Evolutionary conservation across 768 basidiomycete species (phyloP), one percentile per base, ranked within the genome.

Genomic region (Galerina sulciceps): DNA sequence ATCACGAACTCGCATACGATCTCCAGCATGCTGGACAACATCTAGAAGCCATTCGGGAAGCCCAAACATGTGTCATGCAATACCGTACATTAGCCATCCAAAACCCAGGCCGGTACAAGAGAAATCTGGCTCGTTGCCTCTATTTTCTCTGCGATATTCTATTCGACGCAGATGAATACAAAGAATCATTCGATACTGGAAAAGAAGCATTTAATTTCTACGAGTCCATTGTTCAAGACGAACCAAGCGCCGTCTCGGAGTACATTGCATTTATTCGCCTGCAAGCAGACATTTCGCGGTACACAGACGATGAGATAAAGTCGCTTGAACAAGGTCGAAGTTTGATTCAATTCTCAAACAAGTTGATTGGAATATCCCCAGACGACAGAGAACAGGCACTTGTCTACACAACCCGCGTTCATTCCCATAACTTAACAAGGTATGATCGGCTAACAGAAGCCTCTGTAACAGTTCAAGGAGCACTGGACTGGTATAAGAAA

Each of bases 1-100:
- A 59, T 43, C 54, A 48, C 8, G 58, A 54, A 10, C 52, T 59
- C n/a, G 45, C 58, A 34, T 45, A 53, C 4, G 58, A 59, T 34
- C n/a, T 54, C 2, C 51, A 59, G 9, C 46, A 54, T 11, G 58
- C 58, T 10, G 22, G 36, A 14, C 45, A 44, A 10, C 22, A 18
- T 23, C 26, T 36, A 20, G 45, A 49, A 48, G 58, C 58, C 1
- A 54, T 31, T 20, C 20, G 14, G 31, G 26, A 45, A 9, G 58
- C 53, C 5, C 46, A 48, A 26, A 46, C 23, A 26, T 44, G 52
- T 35, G 3, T 59, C n/a, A 47, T 26, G 15, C 58, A 59, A 48
- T 59, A 59, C 14, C 58, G 58, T 11, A 18, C 26, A 10, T 34
- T 59, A 17, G 37, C 46, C 13, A 23, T 59, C n/a, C 18, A 31